Evolutionary conservation across 106 monocot genomes (phyloP).

Genomic region (Vanilla planifolia): DNA sequence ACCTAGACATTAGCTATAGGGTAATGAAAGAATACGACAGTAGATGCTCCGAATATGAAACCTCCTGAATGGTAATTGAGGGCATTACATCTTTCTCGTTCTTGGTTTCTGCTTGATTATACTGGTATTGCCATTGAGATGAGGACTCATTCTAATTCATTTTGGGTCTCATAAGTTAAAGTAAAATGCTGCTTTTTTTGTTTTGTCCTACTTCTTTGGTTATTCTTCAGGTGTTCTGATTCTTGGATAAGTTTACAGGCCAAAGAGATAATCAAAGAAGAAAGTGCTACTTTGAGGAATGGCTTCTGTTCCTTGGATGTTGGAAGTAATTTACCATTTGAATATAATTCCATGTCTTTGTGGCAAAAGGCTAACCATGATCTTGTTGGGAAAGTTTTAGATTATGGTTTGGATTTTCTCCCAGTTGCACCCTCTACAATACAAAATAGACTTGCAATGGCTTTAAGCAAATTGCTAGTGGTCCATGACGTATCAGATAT

Average conservation of each 20-base stretch:
- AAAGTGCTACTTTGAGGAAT: constrained; percentile 21
- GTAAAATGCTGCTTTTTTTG: background rate
- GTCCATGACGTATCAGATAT: constrained; percentile 48
- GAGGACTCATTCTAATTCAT: too few relatives aligned
- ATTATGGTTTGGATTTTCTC: constrained; percentile 26
- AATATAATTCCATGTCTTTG: constrained; percentile 14
- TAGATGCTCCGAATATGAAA: too few relatives aligned
- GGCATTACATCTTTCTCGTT: too few relatives aligned
- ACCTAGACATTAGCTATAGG: too few relatives aligned
- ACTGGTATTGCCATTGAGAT: too few relatives aligned
- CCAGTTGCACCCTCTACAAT: constrained; percentile 21
- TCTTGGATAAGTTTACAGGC: constrained; percentile 33
- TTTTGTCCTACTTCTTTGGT: background rate
- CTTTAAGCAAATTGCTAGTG: constrained; percentile 39
- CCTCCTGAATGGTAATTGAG: too few relatives aligned
- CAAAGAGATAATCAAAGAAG: constrained; percentile 32
- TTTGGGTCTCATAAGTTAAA: too few relatives aligned
- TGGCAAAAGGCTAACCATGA: constrained; percentile 22
- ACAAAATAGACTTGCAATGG: constrained; percentile 20
- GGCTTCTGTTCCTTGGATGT: constrained; percentile 14
- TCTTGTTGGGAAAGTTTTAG: constrained; percentile 15
- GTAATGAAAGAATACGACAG: too few relatives aligned
- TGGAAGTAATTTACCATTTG: constrained; percentile 9
- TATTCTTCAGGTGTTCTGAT: background rate
- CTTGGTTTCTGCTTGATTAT: too few relatives aligned